Evolutionary conservation across 768 basidiomycete genomes (phyloP).

Genomic region (Astraeus odoratus): DNA sequence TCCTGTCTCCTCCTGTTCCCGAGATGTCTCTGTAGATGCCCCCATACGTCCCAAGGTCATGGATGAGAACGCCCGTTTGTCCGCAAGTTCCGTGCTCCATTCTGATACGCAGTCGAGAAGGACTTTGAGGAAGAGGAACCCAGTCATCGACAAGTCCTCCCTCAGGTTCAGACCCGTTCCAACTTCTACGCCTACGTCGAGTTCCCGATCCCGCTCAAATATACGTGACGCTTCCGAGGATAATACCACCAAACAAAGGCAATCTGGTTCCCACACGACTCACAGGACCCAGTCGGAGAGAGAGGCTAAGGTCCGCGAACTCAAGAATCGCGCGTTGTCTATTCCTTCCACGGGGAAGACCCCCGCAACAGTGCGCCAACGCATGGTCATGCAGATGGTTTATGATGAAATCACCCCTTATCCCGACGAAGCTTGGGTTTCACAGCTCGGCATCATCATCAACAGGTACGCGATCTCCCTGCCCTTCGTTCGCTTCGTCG

Average conservation of each 20-base stretch:
- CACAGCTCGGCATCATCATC: constrained; percentile 50
- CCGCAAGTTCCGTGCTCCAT: constrained; percentile 21
- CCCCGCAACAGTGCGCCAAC: constrained; percentile 49
- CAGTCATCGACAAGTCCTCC: constrained; percentile 19
- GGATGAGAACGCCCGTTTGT: constrained; percentile 17
- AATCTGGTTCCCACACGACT: constrained; percentile 11
- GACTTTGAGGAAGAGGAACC: constrained; percentile 21
- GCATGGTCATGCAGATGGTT: constrained; percentile 54
- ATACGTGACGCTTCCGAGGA: constrained; percentile 21
- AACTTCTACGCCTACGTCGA: constrained; percentile 17
- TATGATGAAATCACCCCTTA: constrained; percentile 62
- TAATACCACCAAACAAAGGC: constrained; percentile 23
- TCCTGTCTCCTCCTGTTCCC: constrained; percentile 26
- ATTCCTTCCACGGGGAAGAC: constrained; percentile 34
- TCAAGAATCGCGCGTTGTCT: constrained; percentile 25
- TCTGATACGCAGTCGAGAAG: constrained; percentile 16
- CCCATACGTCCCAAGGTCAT: constrained; percentile 20
- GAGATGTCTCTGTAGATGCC: constrained; percentile 25
- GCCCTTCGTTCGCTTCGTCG: background rate
- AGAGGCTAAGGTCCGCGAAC: constrained; percentile 24
- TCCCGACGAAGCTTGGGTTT: constrained; percentile 57
- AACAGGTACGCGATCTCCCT: constrained; percentile 33
- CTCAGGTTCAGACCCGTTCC: constrained; percentile 20
- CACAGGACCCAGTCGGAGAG: constrained; percentile 23
- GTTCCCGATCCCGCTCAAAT: constrained; percentile 19